A percentile compares a stretch with the other conserved stretches of the same genome.
phyloP scores from a whole-genome alignment of 164 flowering plant species.

The Chloranthus sessilifolius region DNA sequence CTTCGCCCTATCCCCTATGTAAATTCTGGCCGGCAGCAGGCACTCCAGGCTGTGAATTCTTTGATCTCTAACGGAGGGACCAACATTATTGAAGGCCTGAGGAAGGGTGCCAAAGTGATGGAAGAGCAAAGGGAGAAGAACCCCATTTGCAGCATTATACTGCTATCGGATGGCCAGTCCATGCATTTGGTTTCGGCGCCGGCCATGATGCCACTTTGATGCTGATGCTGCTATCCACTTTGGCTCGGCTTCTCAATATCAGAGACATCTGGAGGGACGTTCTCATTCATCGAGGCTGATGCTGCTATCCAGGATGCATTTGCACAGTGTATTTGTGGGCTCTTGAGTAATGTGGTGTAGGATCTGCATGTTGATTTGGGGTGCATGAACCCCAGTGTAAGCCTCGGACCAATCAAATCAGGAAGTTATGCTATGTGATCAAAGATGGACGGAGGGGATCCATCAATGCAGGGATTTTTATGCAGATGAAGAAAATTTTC shows the following conservation, averaged over 20 bases:
- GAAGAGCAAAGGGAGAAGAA: conserved; percentile 1
- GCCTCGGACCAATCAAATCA: no score
- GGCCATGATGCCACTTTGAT: conserved; percentile 3
- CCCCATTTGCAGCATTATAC: conserved; percentile 6
- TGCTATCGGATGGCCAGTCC: conserved; percentile 3
- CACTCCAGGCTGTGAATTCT: conserved; percentile 4
- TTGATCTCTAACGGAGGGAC: not conserved
- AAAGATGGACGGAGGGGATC: no score
- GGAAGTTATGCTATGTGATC: no score
- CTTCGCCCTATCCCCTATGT: conserved; percentile 4
- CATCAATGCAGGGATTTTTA: no score
- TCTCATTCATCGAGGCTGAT: conserved; percentile 3
- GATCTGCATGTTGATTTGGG: no score
- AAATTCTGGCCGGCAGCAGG: conserved; percentile 2
- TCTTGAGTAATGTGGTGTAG: no score
- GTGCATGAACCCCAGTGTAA: no score
- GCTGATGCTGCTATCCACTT: no score
- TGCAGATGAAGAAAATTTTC: no score
- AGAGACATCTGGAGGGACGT: conserved; percentile 3
- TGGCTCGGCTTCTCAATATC: not conserved
- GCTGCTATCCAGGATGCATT: conserved; percentile 3
- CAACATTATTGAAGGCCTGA: conserved; percentile 1
- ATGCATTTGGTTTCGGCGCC: conserved; percentile 2
- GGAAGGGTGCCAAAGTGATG: conserved; percentile 1
- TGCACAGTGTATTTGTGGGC: conserved; percentile 5